Conservation (phyloP, 257 asterid genomes). For the Fraxinus quadrangulata region DNA sequence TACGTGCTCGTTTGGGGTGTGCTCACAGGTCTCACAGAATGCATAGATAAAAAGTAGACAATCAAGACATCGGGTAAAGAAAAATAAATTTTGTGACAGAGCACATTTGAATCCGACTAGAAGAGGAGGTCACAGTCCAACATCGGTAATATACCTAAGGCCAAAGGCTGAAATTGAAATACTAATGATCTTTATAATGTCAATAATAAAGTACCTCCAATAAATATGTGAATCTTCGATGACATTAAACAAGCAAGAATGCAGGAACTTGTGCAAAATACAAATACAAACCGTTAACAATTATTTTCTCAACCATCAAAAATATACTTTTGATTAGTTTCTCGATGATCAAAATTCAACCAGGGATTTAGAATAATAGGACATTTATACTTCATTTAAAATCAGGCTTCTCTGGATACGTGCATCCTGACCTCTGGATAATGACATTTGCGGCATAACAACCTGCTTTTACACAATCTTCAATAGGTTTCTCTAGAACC, state of each 20-base stretch:
- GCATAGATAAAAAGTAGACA: too few species aligned
- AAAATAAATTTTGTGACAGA: too few species aligned
- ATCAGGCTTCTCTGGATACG: slow-evolving; percentile 83
- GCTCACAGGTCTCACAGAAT: too few species aligned
- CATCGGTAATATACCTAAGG: neutral
- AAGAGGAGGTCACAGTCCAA: too few species aligned
- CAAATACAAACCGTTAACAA: slow-evolving; percentile 12
- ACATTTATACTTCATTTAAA: slow-evolving; percentile 43
- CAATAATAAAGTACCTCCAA: neutral
- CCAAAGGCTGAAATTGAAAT: neutral
- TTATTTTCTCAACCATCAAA: slow-evolving; percentile 7
- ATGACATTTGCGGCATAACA: slow-evolving; percentile 77
- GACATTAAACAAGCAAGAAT: slow-evolving; percentile 9
- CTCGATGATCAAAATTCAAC: slow-evolving; percentile 5
- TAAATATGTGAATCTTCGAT: neutral
- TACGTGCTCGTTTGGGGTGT: too few species aligned
- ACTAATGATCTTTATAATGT: neutral
- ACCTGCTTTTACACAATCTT: slow-evolving; percentile 70
- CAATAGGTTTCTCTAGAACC: slow-evolving; percentile 64
- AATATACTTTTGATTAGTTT: neutral
- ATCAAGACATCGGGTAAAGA: too few species aligned
- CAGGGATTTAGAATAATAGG: neutral
- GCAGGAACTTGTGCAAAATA: slow-evolving; percentile 21
- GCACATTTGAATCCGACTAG: too few species aligned
- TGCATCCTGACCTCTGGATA: slow-evolving; percentile 88